Base-by-base conservation (phyloP, 176 grass and related monocot species). In the Pontederia crassipes region DNA sequence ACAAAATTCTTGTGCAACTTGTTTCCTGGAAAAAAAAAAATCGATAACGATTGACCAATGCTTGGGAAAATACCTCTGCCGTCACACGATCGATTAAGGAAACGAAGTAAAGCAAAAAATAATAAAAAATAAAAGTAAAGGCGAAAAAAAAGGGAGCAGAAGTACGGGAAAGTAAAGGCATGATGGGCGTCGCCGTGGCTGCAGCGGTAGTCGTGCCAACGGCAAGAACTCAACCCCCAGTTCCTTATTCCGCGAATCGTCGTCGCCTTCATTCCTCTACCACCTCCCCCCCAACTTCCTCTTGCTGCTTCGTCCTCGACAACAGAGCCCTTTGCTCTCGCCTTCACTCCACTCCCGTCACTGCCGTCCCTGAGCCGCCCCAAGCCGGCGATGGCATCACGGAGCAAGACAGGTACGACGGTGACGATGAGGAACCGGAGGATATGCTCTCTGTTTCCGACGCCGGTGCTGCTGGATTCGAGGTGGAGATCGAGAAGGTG, bases 401-500 rank as follows among this genome's bases (percentile, higher is more conserved):
- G 46, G 35, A n/a, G 26, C 35, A 8, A 3, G 26, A 45, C 58
- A n/a, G 13, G 8, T 28, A 64, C 2, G 58, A 59, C 20, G 58
- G 54, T 0, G 13, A 4, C 0, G 55, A 61, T 12, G 14, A 5
- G 0, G 24, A 8, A 12, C 6, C 68, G 0, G 17, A 67, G 12
- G 76, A 74, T 10, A 35, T 14, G 0, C 63, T 65, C 51, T 58
- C 78, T 8, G 13, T 8, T 12, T 60, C 73, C n/a, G 78, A 72
- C 1, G 51, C 10, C 8, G 52, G 10, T 32, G 66, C 8, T n/a
- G 66, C 45, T 1, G 15, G 66, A 11, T 81, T 96, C 11, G 59
- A 90, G 63, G 84, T 90, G 28, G 66, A 87, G 80, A 61, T 96
- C 2, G 51, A 72, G 26, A 87, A 82, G 70, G 27, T 78, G 2